phyloP scores from a whole-genome alignment of 306 rosid genomes.

The Corylus americana region DNA sequence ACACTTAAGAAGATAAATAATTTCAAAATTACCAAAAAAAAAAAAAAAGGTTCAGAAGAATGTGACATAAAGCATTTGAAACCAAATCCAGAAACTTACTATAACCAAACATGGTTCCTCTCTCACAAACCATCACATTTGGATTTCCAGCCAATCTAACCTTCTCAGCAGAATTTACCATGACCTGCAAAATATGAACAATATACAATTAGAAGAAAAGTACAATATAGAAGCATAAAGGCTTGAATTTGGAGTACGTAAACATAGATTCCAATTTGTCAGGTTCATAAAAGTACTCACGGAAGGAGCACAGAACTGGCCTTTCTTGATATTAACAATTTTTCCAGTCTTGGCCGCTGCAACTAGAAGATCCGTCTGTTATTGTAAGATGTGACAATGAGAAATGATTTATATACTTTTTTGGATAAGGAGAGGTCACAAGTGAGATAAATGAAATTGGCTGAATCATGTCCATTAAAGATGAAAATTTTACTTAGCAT shows the following conservation, averaged over 20 bases:
- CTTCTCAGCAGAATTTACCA: slow-evolving; percentile 90
- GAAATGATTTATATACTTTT: too few relatives aligned
- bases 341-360: slow-evolving; percentile 97
- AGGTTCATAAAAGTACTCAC: slow-evolving; percentile 53
- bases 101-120: slow-evolving; percentile 99
- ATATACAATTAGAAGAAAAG: slow-evolving; percentile 22
- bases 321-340: slow-evolving; percentile 88
- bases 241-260: slow-evolving; percentile 6
- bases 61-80: slow-evolving; percentile 4
- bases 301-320: slow-evolving; percentile 98
- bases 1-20: neutral
- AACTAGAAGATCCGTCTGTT: slow-evolving; percentile 96
- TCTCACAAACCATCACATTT: slow-evolving; percentile 97
- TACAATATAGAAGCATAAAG: slow-evolving; percentile 8
- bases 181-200: slow-evolving; percentile 57
- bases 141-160: slow-evolving; percentile 91
- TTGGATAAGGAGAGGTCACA: too few relatives aligned
- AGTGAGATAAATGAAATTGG: slow-evolving; percentile 16
- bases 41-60: slow-evolving; percentile 11
- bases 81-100: slow-evolving; percentile 59
- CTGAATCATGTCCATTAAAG: neutral
- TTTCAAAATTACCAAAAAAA: neutral
- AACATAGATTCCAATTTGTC: slow-evolving; percentile 19
- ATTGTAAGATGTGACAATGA: slow-evolving; percentile 32
- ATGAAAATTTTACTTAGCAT: neutral